Base-by-base conservation (phyloP, 2,329 filamentous ascomycete genomes). In the Mycosphaerelloides madeirae region DNA sequence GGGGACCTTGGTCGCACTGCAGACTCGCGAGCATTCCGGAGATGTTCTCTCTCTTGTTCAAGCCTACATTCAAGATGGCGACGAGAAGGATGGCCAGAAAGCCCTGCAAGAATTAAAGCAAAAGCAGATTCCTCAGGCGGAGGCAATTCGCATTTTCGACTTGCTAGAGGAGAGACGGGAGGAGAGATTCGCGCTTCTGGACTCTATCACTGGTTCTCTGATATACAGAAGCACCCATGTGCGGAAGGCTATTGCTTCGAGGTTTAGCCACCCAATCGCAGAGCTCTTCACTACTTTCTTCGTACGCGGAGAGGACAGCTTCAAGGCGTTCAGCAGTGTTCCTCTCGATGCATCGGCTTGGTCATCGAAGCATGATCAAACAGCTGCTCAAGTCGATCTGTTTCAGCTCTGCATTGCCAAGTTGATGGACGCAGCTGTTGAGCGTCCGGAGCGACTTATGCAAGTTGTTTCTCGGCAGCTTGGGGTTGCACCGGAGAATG, bases 391-490 rank as follows among this genome's bases (percentile, higher is more conserved):
- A 49, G 52, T 67, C 56, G 83, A 87, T 60, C 73, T 84, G 59
- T 84, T 85, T 44, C 79, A 84, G 59, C 79, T 95, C 45, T 82
- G 91, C 55, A 80, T 96, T 54, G 90, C 90, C 18, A 85, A 86
- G 59, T 73, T 96, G 56, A 94, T 96, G 83, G 87, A 94, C 64
- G 88, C 87, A 34, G 89, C 88, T 41, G 81, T 90, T 58, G 87
- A 95, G 44, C 65, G 79, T 48, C 77, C 80, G 29, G 78, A 78
- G 34, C 73, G 78, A 36, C 75, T 79, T 3, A 73, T 83, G 65
- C 78, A 79, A 57, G 76, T 75, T 35, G 76, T 83, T 31, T 75
- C 79, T 5, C 72, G 78, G 38, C 65, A 82, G 13, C 69, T 83
- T 22, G 75, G 75, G 28, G 71, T 78, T 14, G 73, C 68, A 67